A percentile compares a stretch with the other conserved stretches of the same genome.
Conservation (phyloP, 2,329 filamentous ascomycete species). For the Cytospora mali region DNA sequence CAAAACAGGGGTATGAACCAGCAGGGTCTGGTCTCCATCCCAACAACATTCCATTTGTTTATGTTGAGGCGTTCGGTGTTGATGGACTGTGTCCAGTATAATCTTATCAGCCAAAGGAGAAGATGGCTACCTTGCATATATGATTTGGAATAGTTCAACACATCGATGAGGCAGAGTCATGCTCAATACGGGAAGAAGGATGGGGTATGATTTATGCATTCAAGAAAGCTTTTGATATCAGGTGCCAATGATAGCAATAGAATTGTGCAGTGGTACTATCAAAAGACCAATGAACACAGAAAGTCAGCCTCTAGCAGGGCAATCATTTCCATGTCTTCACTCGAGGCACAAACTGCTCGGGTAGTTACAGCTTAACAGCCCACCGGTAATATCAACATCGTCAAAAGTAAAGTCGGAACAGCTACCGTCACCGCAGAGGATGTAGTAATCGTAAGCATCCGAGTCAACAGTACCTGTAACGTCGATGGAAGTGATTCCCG, state of each 20-base stretch:
- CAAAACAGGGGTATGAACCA: neutral
- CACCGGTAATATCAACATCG: neutral
- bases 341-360: slow-evolving; percentile 1
- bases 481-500: neutral
- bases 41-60: neutral
- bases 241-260: neutral
- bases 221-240: neutral
- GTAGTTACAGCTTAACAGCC: slow-evolving; percentile 1
- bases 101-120: neutral
- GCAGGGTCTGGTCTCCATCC: neutral
- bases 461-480: neutral
- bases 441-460: slow-evolving; percentile 7
- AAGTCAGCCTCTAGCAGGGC: neutral
- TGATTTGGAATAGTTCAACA: neutral
- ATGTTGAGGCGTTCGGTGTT: neutral
- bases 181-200: neutral
- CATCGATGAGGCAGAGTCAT: neutral
- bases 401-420: slow-evolving; percentile 5
- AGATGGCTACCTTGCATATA: neutral
- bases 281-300: neutral
- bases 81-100: neutral
- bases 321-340: neutral
- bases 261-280: neutral
- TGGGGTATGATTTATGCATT: neutral
- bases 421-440: neutral